Base-by-base conservation (phyloP, 108 stramenopile species). In the Skeletonema tropicum region DNA sequence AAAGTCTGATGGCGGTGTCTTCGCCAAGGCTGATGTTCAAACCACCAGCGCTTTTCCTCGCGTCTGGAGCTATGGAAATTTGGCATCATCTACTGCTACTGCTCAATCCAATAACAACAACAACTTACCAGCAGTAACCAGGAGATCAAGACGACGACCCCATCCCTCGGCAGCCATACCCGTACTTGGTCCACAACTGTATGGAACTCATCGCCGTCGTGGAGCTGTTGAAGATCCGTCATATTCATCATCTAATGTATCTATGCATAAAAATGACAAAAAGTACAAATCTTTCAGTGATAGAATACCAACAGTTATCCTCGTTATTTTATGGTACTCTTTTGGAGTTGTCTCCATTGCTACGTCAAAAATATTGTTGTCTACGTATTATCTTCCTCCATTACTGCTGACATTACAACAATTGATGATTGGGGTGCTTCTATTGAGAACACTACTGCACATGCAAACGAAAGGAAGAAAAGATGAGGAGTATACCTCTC, bases 341-440 rank as follows among this genome's bases (percentile, higher is more conserved):
- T 74, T 94, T 12, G 93, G 93, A n/a, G 87, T 94, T 11, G 60
- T 92, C 3, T 85, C 86, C 26, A 94, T 94, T 57, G 82, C 87
- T 31, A 83, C 90, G 3, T 85, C 91, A 41, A 94, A 94, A 57
- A 33, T 92, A 26, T 62, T 94, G 30, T 60, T 90, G 35, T 85
- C 74, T 7, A 62, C 63, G 0, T 49, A 71, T 42, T 26, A 59
- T 7, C 79, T 87, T 14, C 79, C 87, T n/a, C 89, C 89, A 15
- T 46, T 87, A 57, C 38, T 83, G 13, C 66, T 90, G 80, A 90
- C 87, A 12, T 17, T 84, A 25, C 86, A 87, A 48, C 89, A 90
- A 70, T 67, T 90, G 21, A 31, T 75, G 10, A 64, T 86, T 48
- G 86, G 84, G 6, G 57, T 70, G 36, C 69, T 65, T 19, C 33